These are phyloP conservation scores for Phytophthora palmivora DNA, from an alignment of 352 stramenopile species.

Conservation along the genomic window DNA sequence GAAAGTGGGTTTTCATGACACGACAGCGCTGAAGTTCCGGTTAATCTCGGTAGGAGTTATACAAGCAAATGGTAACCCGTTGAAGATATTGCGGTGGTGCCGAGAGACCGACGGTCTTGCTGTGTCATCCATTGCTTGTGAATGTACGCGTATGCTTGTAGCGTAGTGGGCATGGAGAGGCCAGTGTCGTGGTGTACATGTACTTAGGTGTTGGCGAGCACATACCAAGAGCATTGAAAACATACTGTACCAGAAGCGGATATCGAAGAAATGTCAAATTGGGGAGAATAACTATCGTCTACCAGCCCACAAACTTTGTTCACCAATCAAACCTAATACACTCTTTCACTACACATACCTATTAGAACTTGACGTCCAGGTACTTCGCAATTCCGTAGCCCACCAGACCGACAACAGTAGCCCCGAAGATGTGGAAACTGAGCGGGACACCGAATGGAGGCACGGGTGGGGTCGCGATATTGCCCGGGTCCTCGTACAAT, in stretches of 20 bases:
- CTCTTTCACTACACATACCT: slow-evolving; percentile 17
- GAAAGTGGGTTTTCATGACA: not conserved
- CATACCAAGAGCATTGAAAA: not conserved
- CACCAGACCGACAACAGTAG: slow-evolving; percentile 58
- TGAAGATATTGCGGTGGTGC: slow-evolving; percentile 36
- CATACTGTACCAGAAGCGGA: not conserved
- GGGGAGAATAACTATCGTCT: slow-evolving; percentile 12
- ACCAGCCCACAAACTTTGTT: slow-evolving; percentile 12
- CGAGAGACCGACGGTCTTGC: slow-evolving; percentile 9
- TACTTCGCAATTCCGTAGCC: slow-evolving; percentile 72
- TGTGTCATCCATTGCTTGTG: not conserved
- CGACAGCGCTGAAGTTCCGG: not conserved
- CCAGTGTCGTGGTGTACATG: not conserved
- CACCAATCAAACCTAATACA: slow-evolving; percentile 26
- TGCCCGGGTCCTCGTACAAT: slow-evolving; percentile 87
- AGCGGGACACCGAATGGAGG: slow-evolving; percentile 78
- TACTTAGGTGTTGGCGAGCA: not conserved
- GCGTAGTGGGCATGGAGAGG: slow-evolving; percentile 9
- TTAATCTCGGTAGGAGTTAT: not conserved
- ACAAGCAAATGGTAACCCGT: slow-evolving; percentile 13
- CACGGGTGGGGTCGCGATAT: slow-evolving; percentile 74
- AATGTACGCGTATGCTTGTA: slow-evolving; percentile 26
- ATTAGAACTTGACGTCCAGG: slow-evolving; percentile 59
- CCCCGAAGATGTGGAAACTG: slow-evolving; percentile 65
- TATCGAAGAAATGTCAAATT: slow-evolving; percentile 20